Evolutionary conservation across 2,329 filamentous ascomycete species (phyloP).

Genomic region (Ceratocystis alfenasii): DNA sequence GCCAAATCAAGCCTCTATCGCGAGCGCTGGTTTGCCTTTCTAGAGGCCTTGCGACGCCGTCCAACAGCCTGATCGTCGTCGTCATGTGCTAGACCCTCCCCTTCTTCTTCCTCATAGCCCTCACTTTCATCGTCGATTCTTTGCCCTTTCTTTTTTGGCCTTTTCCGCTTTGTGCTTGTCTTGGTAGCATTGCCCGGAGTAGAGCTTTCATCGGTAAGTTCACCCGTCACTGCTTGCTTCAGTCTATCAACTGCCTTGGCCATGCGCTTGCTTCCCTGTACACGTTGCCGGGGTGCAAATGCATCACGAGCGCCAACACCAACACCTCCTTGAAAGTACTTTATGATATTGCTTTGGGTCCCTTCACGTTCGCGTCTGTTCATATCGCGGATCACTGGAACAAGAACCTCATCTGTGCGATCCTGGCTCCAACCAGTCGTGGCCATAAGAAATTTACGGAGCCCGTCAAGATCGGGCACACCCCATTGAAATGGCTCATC

Average conservation of each 20-base stretch:
- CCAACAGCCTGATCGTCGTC: background rate
- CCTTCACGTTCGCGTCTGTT: constrained; percentile 78
- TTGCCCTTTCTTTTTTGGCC: background rate
- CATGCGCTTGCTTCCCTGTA: constrained; percentile 57
- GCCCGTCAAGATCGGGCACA: constrained; percentile 76
- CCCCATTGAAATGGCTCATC: constrained; percentile 85
- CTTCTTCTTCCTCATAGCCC: background rate
- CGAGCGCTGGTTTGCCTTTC: background rate
- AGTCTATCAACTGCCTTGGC: constrained; percentile 59
- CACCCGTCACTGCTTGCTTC: constrained; percentile 29
- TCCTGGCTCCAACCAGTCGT: constrained; percentile 91
- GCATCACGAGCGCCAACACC: constrained; percentile 54
- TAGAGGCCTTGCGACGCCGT: background rate
- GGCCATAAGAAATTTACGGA: constrained; percentile 73
- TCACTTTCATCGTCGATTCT: background rate
- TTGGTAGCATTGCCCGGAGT: background rate
- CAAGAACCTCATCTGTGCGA: constrained; percentile 85
- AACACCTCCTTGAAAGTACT: constrained; percentile 67
- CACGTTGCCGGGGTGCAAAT: constrained; percentile 57
- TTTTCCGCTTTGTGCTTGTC: constrained; percentile 11
- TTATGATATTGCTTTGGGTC: constrained; percentile 92
- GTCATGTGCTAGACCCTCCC: background rate
- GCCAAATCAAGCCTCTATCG: background rate
- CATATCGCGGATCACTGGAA: constrained; percentile 93
- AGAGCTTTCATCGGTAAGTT: background rate